Conservation (phyloP, 768 basidiomycete genomes). For the Suillus ampliporus region DNA sequence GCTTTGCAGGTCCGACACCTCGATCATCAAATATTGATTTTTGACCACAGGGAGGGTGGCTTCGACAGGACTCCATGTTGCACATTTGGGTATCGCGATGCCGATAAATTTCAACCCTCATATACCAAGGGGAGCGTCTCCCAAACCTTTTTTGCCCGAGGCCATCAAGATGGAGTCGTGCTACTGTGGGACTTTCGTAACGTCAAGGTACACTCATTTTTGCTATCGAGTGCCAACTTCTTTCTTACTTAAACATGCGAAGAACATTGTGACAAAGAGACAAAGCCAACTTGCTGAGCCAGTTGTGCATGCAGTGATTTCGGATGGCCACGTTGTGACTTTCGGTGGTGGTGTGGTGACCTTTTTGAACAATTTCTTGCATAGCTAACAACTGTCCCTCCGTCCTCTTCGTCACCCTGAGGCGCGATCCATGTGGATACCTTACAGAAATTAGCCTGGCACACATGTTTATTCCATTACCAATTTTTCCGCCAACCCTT, state of each 20-base stretch:
- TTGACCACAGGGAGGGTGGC: conserved; percentile 47
- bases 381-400: conserved; percentile 8
- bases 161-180: conserved; percentile 50
- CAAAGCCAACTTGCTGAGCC: conserved; percentile 38
- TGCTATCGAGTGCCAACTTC: conserved; percentile 17
- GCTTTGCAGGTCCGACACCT: conserved; percentile 51
- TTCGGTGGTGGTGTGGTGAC: conserved; percentile 47
- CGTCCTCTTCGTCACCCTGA: background rate
- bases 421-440: background rate
- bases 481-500: background rate
- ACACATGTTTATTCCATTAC: conserved; percentile 10
- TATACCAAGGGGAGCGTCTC: conserved; percentile 47
- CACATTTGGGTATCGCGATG: conserved; percentile 49
- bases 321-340: conserved; percentile 45
- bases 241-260: conserved; percentile 27
- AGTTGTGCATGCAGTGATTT: conserved; percentile 47
- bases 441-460: background rate
- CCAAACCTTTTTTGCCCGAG: conserved; percentile 50
- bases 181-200: conserved; percentile 58
- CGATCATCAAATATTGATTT: conserved; percentile 55
- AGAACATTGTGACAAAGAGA: conserved; percentile 44
- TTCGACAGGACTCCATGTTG: conserved; percentile 48
- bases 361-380: conserved; percentile 41
- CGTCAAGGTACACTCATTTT: conserved; percentile 41
- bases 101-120: conserved; percentile 28